phyloP scores from a whole-genome alignment of 2,329 filamentous ascomycete species.

The Fusarium xylarioides region DNA sequence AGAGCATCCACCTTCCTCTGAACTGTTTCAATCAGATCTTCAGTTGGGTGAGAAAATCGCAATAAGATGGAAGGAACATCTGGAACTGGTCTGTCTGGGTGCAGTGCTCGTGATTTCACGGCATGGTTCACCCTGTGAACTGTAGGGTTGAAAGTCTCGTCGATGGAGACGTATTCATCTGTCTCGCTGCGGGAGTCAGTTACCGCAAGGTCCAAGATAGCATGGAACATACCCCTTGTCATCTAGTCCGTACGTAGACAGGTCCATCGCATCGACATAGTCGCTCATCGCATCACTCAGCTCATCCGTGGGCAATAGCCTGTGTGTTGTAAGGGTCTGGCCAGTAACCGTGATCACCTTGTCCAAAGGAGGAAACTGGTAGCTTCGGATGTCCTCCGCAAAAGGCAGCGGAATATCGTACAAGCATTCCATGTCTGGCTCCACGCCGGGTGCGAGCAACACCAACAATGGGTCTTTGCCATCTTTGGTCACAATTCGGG shows the following conservation, averaged over 20 bases:
- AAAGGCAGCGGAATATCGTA: slow-evolving; percentile 93
- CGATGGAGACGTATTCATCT: slow-evolving; percentile 77
- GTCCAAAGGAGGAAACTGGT: slow-evolving; percentile 90
- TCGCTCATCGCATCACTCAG: slow-evolving; percentile 85
- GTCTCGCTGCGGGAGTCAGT: slow-evolving; percentile 49
- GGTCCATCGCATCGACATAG: slow-evolving; percentile 93
- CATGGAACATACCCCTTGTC: slow-evolving; percentile 71
- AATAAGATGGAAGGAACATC: slow-evolving; percentile 71
- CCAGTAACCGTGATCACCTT: slow-evolving; percentile 88
- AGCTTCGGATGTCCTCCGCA: slow-evolving; percentile 89
- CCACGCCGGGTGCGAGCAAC: slow-evolving; percentile 81
- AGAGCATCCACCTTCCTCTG: slow-evolving; percentile 69
- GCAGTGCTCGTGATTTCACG: slow-evolving; percentile 81
- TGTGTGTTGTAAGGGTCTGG: slow-evolving; percentile 80
- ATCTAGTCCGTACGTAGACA: slow-evolving; percentile 75
- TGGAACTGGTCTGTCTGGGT: slow-evolving; percentile 71
- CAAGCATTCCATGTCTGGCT: slow-evolving; percentile 82
- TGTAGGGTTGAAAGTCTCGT: slow-evolving; percentile 84
- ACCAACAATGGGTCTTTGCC: slow-evolving; percentile 80
- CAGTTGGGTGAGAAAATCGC: slow-evolving; percentile 77
- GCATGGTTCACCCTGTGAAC: slow-evolving; percentile 92
- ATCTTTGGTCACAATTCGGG: slow-evolving; percentile 85
- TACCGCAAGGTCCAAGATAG: neutral
- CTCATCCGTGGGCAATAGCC: slow-evolving; percentile 79
- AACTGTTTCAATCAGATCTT: slow-evolving; percentile 69